These are phyloP conservation scores for Lathyrus sativus DNA, from an alignment of 306 rosid species.

Conservation along the genomic window DNA sequence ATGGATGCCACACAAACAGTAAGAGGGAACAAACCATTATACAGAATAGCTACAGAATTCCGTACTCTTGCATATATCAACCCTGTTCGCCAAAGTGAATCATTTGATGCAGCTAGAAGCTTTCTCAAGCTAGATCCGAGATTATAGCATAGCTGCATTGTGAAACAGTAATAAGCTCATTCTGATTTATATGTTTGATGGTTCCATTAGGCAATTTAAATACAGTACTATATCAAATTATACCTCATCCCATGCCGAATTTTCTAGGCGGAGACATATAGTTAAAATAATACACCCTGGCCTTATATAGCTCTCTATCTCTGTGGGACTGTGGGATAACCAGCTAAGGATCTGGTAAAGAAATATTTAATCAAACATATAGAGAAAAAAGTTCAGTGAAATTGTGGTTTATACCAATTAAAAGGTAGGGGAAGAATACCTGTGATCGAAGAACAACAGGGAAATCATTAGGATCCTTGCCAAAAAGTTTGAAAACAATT, in stretches of 20 bases:
- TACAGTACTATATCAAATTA: conserved; percentile 32
- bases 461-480: conserved; percentile 39
- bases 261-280: conserved; percentile 26
- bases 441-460: conserved; percentile 25
- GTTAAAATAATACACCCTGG: conserved; percentile 27
- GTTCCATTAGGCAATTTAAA: conserved; percentile 14
- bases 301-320: conserved; percentile 30
- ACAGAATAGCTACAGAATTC: conserved; percentile 66
- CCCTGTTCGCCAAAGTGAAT: conserved; percentile 85
- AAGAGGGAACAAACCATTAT: conserved; percentile 65
- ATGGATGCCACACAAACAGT: conserved; percentile 22
- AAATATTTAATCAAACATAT: conserved; percentile 3
- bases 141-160: conserved; percentile 65
- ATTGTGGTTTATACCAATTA: background rate
- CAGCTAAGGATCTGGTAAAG: conserved; percentile 26
- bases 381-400: background rate
- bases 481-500: conserved; percentile 89
- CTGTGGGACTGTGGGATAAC: conserved; percentile 25
- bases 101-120: conserved; percentile 62
- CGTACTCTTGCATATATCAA: conserved; percentile 76
- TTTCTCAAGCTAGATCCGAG: conserved; percentile 66
- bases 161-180: conserved; percentile 23
- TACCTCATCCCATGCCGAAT: conserved; percentile 56
- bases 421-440: background rate
- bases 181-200: conserved; percentile 18